Evolutionary conservation across 306 rosid species (phyloP), one percentile per base, ranked within the genome.

Genomic region (Ormosia semicastrata): DNA sequence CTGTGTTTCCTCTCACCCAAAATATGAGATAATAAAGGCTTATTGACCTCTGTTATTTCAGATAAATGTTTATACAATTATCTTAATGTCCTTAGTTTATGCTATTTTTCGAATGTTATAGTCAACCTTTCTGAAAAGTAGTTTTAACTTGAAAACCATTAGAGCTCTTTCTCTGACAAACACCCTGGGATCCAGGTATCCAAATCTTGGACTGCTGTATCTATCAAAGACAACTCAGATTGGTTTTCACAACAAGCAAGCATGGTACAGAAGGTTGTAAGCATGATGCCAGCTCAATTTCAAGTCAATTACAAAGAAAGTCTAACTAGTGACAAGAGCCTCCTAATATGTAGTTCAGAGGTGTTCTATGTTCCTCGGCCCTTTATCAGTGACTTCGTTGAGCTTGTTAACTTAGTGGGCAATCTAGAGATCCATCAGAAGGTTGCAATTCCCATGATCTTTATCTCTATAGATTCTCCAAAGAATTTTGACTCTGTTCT

Each of bases 371-470:
- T 95, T 65, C 99, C 99, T 72, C 97, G 85, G 57, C 92, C 87
- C 76, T 75, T 90, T 13, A 34, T 87, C 30, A 71, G 89, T 1
- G 98, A 95, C 81, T 95, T 90, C 32, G 83, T 88, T 5, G 98
- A 95, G 79, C 99, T 95, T 43, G 94, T 93, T 46, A 86, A 79
- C 85, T 84, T 91, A 11, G 97, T 93, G 12, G 97, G 91, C 39
- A 75, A 86, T 84, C 86, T 87, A 62, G 95, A 91, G 58, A 83
- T 95, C 80, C 98, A 95, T 88, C 95, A 95, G 56, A 95, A 91
- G 88, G 91, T 86, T 84, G 99, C 97, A 62, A 87, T 93, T 75
- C 99, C 99, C 1, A 89, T 93, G 95, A 89, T 95, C 92, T 95
- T 90, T 44, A 54, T 92, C 32, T 92, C 99, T 6, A 84, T 95